Percentiles rank a stretch among this genome's conserved stretches.
Evolutionary conservation across 1,139 yeast species (phyloP).

Genomic region (Geotrichum europaeum): DNA sequence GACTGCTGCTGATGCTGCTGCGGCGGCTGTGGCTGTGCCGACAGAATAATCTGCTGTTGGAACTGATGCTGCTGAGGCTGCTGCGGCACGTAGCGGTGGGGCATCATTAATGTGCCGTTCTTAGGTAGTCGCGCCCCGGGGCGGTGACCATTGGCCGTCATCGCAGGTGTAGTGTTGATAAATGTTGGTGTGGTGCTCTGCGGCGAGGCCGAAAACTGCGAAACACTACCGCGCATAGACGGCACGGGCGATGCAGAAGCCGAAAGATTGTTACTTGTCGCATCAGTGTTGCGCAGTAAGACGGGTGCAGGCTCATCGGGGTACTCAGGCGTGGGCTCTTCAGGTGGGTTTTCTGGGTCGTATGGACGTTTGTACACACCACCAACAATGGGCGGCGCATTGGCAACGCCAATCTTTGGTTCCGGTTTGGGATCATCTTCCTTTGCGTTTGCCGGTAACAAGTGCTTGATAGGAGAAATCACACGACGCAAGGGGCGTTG

Average conservation of each 20-base stretch:
- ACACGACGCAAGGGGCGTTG: slow-evolving; percentile 54
- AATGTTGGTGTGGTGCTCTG: background rate
- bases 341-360: slow-evolving; percentile 64
- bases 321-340: slow-evolving; percentile 51
- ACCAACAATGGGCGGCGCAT: slow-evolving; percentile 91
- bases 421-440: slow-evolving; percentile 73
- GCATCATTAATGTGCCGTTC: background rate
- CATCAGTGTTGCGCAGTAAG: slow-evolving; percentile 24
- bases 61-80: slow-evolving; percentile 19
- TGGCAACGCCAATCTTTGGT: slow-evolving; percentile 70
- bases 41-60: slow-evolving; percentile 8
- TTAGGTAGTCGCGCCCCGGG: slow-evolving; percentile 1
- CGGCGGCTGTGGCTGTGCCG: slow-evolving; percentile 16
- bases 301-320: slow-evolving; percentile 36
- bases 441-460: slow-evolving; percentile 68
- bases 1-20: slow-evolving; percentile 17
- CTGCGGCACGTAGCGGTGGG: slow-evolving; percentile 1
- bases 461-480: slow-evolving; percentile 76
- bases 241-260: background rate
- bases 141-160: slow-evolving; percentile 7
- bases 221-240: background rate
- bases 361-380: slow-evolving; percentile 77
- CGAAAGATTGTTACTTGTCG: background rate
- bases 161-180: slow-evolving; percentile 4
- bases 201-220: background rate